Base-by-base conservation (phyloP, 768 basidiomycete genomes). In the Trametes maxima region DNA sequence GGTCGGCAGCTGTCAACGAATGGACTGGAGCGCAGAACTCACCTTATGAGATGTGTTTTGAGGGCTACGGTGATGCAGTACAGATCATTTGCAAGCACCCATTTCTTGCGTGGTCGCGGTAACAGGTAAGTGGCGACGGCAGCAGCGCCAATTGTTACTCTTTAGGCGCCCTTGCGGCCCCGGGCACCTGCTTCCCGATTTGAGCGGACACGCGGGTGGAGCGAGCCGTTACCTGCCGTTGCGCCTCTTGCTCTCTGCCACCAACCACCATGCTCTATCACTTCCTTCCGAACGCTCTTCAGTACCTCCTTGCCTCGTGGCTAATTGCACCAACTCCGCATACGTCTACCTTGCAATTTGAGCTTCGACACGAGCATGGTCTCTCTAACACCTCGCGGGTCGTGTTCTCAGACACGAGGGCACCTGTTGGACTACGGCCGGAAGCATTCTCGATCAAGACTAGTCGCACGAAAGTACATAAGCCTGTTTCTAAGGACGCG, bases 311-410 rank as follows among this genome's bases (percentile, higher is more conserved):
- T 1, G 50, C 65, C 16, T 65, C 70, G 13, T 65, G 62, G 40
- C 44, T 73, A 17, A 62, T 59, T 55, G n/a, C 57, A 1, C 40
- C 59, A 19, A 24, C 25, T 22, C 13, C 47, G 10, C 43, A 25
- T 12, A 59, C 76, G 46, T 69, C 39, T 11, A 37, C 49, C 22
- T 68, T 88, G 6, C 79, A 76, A 35, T 90, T 91, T 72, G 81
- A 80, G 35, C 78, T 90, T 22, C 85, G 89, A 37, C 89, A 90
- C 70, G 75, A 80, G 43, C 87, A 90, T 65, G 85, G 81, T 24
- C 66, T 84, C 10, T 78, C 81, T 45, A 79, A 84, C 62, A 70
- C 75, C 21, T 85, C 86, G 2, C 79, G 80, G 4, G 77, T 85
- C 44, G 73, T 90, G 54, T 88, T 92, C 69, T 75, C 82, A 17